These are phyloP conservation scores for Zygoascus meyerae DNA, from an alignment of 1,139 yeast genomes.

Conservation along the genomic window DNA sequence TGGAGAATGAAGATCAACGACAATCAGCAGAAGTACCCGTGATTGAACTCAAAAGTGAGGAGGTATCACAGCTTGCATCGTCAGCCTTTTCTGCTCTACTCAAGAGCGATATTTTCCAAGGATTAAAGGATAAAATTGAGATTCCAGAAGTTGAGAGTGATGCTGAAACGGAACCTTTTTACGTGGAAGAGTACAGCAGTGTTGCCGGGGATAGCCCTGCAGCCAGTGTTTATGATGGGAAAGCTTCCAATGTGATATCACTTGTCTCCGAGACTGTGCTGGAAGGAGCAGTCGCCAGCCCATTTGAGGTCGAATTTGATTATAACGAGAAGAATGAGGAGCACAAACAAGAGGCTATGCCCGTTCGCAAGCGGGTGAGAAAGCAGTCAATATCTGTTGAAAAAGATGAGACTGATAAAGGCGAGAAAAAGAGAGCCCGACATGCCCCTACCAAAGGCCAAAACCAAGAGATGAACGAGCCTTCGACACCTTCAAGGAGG, in stretches of 20 bases:
- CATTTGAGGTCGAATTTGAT: not conserved
- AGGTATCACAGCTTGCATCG: slow-evolving; percentile 1
- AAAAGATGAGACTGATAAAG: not conserved
- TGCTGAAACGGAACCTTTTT: not conserved
- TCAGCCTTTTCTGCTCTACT: not conserved
- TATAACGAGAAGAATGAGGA: too few species aligned
- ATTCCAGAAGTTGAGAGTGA: slow-evolving; percentile 5
- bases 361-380: too few species aligned
- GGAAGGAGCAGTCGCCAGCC: not conserved
- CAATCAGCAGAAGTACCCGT: not conserved
- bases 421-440: not conserved
- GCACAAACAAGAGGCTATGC: too few species aligned
- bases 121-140: not conserved
- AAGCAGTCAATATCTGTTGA: not conserved
- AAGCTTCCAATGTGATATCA: not conserved
- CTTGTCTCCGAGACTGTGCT: not conserved
- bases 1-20: not conserved
- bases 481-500: too few species aligned
- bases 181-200: slow-evolving; percentile 2
- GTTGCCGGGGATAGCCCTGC: not conserved
- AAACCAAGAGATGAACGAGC: not conserved
- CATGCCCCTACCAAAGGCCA: not conserved
- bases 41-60: not conserved
- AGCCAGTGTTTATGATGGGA: slow-evolving; percentile 2
- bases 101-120: slow-evolving; percentile 1